A percentile compares a stretch with the other conserved stretches of the same genome.
Evolutionary conservation across 208 protist genomes (phyloP).

Genomic region (Trichomonas tenax): DNA sequence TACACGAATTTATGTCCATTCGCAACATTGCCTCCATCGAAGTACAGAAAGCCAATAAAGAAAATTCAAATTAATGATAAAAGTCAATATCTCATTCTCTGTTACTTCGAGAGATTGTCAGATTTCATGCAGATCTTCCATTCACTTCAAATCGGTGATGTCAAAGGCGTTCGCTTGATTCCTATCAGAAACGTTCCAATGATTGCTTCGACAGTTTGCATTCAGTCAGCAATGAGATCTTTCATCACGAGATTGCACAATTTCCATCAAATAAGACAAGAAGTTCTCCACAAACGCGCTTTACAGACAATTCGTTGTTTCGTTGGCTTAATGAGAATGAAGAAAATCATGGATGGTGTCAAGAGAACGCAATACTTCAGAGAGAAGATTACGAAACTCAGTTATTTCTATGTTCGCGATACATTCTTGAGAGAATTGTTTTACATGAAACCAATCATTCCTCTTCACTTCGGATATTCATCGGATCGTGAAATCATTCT

Average conservation of each 20-base stretch:
- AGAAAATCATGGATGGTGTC: neutral
- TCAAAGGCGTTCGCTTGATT: neutral
- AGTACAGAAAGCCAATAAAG: neutral
- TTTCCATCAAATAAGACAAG: neutral
- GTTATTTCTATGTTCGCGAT: neutral
- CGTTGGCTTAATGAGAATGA: neutral
- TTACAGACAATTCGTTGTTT: neutral
- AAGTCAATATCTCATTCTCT: neutral
- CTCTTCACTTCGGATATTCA: neutral
- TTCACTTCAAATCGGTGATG: neutral
- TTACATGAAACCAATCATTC: neutral
- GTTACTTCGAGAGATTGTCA: neutral
- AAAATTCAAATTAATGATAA: neutral
- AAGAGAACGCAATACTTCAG: neutral
- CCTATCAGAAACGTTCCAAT: neutral
- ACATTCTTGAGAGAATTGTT: neutral
- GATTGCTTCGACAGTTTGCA: neutral
- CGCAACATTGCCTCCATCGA: neutral
- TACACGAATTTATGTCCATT: neutral
- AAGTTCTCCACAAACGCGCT: neutral
- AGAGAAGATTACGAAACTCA: neutral
- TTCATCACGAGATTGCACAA: neutral
- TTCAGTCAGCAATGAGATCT: neutral
- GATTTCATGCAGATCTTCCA: neutral
- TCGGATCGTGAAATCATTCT: neutral